phyloP scores from a whole-genome alignment of 352 stramenopile genomes.

The Phytophthora melonis region DNA sequence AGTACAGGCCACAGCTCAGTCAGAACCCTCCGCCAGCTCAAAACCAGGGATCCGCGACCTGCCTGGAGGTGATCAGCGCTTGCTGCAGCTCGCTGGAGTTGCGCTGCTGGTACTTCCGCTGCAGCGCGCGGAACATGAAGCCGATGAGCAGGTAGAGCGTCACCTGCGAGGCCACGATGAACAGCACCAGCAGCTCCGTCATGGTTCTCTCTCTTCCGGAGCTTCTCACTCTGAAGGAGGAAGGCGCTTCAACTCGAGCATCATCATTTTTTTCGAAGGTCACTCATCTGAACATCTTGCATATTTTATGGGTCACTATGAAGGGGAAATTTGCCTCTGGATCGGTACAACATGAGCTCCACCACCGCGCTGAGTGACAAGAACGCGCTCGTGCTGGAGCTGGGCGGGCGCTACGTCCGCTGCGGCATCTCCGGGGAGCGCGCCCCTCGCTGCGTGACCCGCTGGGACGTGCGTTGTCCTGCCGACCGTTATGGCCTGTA shows the following conservation, averaged over 20 bases:
- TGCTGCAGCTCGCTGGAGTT: constrained; percentile 31
- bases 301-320: constrained; percentile 5
- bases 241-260: too few relatives aligned
- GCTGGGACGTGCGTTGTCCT: constrained; percentile 63
- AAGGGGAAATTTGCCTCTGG: background rate
- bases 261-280: background rate
- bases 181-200: constrained; percentile 29
- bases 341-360: constrained; percentile 26
- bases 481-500: background rate
- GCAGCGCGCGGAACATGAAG: constrained; percentile 44
- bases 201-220: background rate
- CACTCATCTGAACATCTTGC: background rate
- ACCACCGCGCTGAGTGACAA: constrained; percentile 47
- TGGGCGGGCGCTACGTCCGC: constrained; percentile 74
- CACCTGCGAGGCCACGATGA: constrained; percentile 50
- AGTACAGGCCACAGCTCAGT: background rate
- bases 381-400: constrained; percentile 81
- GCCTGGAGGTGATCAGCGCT: constrained; percentile 43
- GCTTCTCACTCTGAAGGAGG: constrained; percentile 7
- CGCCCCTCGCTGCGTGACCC: constrained; percentile 66
- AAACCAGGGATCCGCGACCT: background rate
- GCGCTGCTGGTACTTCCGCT: constrained; percentile 26
- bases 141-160: constrained; percentile 43
- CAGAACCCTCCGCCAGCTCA: constrained; percentile 1
- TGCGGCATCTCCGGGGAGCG: constrained; percentile 82